These are phyloP conservation scores for Leccinellum rugosiceps DNA, from an alignment of 768 basidiomycete species.

Conservation along the genomic window DNA sequence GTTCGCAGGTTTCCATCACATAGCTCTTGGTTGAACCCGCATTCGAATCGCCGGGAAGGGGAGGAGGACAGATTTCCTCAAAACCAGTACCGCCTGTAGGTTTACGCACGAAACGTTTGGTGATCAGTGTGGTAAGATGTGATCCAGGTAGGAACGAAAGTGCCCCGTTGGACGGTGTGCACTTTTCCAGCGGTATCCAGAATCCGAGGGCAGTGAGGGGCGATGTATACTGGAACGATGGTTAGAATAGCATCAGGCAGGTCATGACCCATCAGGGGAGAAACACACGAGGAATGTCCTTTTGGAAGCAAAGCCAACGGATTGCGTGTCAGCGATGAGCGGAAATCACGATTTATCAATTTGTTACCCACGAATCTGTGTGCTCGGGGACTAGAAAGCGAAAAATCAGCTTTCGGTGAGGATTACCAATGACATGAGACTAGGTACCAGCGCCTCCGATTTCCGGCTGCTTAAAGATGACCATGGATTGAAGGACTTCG, in stretches of 20 bases:
- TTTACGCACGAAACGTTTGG: conserved; percentile 83
- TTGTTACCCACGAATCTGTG: conserved; percentile 78
- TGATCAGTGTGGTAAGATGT: conserved; percentile 69
- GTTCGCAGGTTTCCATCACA: conserved; percentile 66
- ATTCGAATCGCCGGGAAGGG: conserved; percentile 7
- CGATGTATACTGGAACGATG: conserved; percentile 68
- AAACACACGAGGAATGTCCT: not conserved
- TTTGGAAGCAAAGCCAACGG: not conserved
- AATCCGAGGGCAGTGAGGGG: conserved; percentile 92
- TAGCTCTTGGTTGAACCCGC: conserved; percentile 41
- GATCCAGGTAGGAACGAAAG: conserved; percentile 90
- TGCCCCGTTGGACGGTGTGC: conserved; percentile 79
- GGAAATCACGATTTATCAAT: conserved; percentile 22
- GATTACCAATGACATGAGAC: not conserved
- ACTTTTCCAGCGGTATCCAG: conserved; percentile 94
- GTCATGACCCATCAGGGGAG: not conserved
- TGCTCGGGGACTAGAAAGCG: conserved; percentile 71
- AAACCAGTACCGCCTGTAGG: conserved; percentile 82
- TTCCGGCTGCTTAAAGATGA: conserved; percentile 91
- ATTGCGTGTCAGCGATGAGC: conserved; percentile 67
- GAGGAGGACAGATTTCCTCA: conserved; percentile 49
- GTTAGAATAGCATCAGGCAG: conserved; percentile 2
- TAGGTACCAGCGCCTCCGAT: conserved; percentile 86
- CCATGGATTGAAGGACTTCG: conserved; percentile 93
- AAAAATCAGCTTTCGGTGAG: not conserved